Percentiles rank a stretch among this genome's conserved stretches.
Conservation (phyloP, 306 rosid species). For the Sicyos baderoa region DNA sequence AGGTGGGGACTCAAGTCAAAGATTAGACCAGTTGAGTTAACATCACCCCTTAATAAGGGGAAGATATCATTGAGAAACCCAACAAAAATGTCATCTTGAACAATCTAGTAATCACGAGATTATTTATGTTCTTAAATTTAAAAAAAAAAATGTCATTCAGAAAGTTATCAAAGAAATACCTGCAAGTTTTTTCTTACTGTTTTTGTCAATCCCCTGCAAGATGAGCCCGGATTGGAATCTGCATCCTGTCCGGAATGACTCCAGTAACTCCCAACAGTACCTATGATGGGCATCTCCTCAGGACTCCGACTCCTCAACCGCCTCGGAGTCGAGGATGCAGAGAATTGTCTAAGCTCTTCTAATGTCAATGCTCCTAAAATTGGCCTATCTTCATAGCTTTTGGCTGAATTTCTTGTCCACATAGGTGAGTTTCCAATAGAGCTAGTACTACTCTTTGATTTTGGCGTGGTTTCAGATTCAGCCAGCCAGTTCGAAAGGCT, state of each 20-base stretch:
- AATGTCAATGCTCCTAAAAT: slow-evolving; percentile 51
- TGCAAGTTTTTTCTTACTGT: slow-evolving; percentile 16
- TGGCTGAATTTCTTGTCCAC: slow-evolving; percentile 27
- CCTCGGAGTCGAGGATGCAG: slow-evolving; percentile 32
- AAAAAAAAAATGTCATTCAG: too few species aligned
- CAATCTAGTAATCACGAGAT: too few species aligned
- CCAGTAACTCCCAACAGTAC: slow-evolving; percentile 82
- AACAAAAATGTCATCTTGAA: too few species aligned
- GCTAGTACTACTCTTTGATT: slow-evolving; percentile 22
- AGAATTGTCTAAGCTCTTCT: slow-evolving; percentile 40
- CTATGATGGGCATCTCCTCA: slow-evolving; percentile 42
- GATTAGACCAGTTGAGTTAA: too few species aligned
- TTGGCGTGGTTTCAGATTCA: slow-evolving; percentile 43
- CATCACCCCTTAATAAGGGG: background rate
- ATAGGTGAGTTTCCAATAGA: slow-evolving; percentile 31
- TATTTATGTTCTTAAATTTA: too few species aligned
- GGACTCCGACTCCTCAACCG: slow-evolving; percentile 38
- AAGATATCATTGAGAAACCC: too few species aligned
- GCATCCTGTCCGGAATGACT: slow-evolving; percentile 40
- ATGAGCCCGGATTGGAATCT: slow-evolving; percentile 31
- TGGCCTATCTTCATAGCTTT: slow-evolving; percentile 43
- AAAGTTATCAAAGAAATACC: slow-evolving; percentile 17
- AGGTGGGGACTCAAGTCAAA: too few species aligned
- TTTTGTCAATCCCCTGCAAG: slow-evolving; percentile 18
- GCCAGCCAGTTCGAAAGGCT: slow-evolving; percentile 86